phyloP scores from a whole-genome alignment of 352 stramenopile genomes.

The Pythium oligandrum region DNA sequence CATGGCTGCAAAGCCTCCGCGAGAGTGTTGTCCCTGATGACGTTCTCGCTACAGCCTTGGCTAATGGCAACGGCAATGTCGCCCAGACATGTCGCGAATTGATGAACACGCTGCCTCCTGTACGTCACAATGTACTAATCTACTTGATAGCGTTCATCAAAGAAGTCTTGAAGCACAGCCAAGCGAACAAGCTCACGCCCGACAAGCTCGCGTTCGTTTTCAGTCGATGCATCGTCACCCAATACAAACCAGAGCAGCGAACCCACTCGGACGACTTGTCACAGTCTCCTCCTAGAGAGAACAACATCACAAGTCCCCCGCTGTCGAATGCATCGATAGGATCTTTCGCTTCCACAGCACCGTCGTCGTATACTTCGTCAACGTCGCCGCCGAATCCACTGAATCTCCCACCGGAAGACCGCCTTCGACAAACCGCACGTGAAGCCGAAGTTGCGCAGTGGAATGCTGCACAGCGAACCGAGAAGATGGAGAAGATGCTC shows the following conservation, averaged over 20 bases:
- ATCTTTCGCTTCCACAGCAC: slow-evolving; percentile 33
- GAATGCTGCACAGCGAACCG: slow-evolving; percentile 46
- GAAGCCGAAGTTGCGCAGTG: slow-evolving; percentile 52
- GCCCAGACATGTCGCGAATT: slow-evolving; percentile 66
- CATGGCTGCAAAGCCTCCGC: slow-evolving; percentile 89
- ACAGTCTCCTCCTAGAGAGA: too few species aligned
- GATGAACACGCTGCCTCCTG: slow-evolving; percentile 83
- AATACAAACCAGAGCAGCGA: slow-evolving; percentile 22
- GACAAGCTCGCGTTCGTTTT: slow-evolving; percentile 79
- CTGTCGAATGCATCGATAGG: slow-evolving; percentile 18
- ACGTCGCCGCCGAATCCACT: too few species aligned
- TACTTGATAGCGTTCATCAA: slow-evolving; percentile 97
- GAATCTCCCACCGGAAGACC: slow-evolving; percentile 33
- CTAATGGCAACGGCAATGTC: slow-evolving; percentile 63
- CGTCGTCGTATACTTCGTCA: slow-evolving; percentile 12
- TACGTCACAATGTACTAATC: slow-evolving; percentile 96
- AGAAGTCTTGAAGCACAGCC: slow-evolving; percentile 83
- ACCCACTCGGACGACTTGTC: neutral
- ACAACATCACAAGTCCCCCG: slow-evolving; percentile 1
- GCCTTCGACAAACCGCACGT: slow-evolving; percentile 44
- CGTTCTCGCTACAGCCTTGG: slow-evolving; percentile 62
- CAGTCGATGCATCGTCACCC: slow-evolving; percentile 58
- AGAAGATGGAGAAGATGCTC: slow-evolving; percentile 71
- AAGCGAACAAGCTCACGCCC: slow-evolving; percentile 59
- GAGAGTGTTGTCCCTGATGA: slow-evolving; percentile 87